Percentiles rank a stretch among this genome's conserved stretches.
These are phyloP conservation scores for Colletotrichum siamense DNA, from an alignment of 2,329 filamentous ascomycete species.

Conservation along the genomic window DNA sequence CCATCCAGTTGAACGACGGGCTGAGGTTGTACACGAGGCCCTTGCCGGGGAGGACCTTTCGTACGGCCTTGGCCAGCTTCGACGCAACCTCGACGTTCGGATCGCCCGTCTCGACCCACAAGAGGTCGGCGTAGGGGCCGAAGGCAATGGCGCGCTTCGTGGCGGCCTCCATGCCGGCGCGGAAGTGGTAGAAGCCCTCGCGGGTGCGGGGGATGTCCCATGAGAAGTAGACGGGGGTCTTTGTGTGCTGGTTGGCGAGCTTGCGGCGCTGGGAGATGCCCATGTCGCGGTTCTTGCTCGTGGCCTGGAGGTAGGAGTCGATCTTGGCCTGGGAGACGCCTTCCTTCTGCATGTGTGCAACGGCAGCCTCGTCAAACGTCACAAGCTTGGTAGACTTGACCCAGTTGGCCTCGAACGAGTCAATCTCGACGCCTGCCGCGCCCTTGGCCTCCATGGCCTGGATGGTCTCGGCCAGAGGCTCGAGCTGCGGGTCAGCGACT, in stretches of 20 bases:
- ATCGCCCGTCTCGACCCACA: constrained; percentile 97
- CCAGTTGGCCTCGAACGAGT: constrained; percentile 86
- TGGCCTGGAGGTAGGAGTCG: constrained; percentile 69
- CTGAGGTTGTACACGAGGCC: constrained; percentile 95
- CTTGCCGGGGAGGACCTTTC: constrained; percentile 74
- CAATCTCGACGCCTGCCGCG: constrained; percentile 79
- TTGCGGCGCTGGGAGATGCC: constrained; percentile 79
- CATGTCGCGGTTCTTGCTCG: constrained; percentile 70
- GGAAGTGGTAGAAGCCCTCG: constrained; percentile 93
- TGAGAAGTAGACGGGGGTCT: constrained; percentile 77
- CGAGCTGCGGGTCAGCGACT: constrained; percentile 73
- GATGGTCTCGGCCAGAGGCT: constrained; percentile 85
- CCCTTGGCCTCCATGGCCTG: constrained; percentile 88
- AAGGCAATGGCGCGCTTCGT: constrained; percentile 94
- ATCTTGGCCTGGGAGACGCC: constrained; percentile 69
- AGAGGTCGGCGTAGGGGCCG: constrained; percentile 88
- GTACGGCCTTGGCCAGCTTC: constrained; percentile 78
- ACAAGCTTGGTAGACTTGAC: constrained; percentile 84
- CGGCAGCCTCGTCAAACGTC: constrained; percentile 90
- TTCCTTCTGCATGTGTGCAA: constrained; percentile 73
- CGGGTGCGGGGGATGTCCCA: constrained; percentile 93
- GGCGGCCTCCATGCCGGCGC: constrained; percentile 81
- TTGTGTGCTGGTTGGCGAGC: constrained; percentile 71
- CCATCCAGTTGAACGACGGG: constrained; percentile 99
- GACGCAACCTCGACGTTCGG: constrained; percentile 81